Evolutionary conservation across 805 yeast species (phyloP), one percentile per base, ranked within the genome.

Genomic region (Candida xyloterini): DNA sequence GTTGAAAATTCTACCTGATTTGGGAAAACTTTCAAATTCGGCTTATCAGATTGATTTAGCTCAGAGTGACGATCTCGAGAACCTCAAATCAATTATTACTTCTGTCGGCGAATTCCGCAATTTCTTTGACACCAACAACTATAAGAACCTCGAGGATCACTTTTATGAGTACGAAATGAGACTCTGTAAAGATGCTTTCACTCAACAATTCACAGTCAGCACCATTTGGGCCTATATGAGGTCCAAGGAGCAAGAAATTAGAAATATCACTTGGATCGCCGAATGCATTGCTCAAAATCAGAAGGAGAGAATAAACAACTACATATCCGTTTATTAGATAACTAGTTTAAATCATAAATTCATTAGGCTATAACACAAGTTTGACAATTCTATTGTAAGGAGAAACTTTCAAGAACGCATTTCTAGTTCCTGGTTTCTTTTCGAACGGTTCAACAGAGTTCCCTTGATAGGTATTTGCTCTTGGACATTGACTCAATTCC

Each of bases 231-330:
- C 96, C 6, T 93, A 96, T 95, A 76, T 95, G 59, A 84, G 88
- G 65, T 83, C 96, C 13, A 85, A 84, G 58, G 99, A 93, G 66
- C 99, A 95, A 67, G 99, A 93, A 65, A 79, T 95, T 44, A 78
- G 99, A 66, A 93, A 93, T 63, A 84, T 93, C 51, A 88, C 98
- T n/a, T 93, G 99, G 99, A 91, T 93, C 42, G 96, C 98, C 35
- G 99, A 93, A 69, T 93, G 99, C 71, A 93, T 93, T 68, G 96
- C 98, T 23, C 99, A 95, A 65, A 90, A 89, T 62, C 99, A 93
- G 73, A 87, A 89, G 69, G 95, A 87, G 60, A 79, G 96, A 63
- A 87, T 93, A 51, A 81, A 84, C 55, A 87, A 86, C 63, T 95
- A 89, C 62, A 89, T 95, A 45, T 71, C 95, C 30, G 96, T 91